Evolutionary conservation across 192 early-diverging fungal species (phyloP).

Genomic region (Podila minutissima): DNA sequence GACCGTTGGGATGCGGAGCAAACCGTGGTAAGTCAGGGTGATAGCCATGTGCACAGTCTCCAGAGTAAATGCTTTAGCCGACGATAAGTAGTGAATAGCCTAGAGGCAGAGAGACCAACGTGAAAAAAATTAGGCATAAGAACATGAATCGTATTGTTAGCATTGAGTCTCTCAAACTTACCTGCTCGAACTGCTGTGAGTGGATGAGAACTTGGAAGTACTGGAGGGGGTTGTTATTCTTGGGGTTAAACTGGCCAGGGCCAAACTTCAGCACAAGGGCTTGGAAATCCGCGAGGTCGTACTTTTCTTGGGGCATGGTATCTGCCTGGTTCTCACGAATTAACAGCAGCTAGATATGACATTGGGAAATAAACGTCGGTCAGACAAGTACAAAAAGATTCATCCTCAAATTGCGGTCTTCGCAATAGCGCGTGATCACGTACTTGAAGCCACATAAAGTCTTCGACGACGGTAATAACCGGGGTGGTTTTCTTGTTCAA

Average conservation of each 20-base stretch:
- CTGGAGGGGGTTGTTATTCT: conserved; percentile 71
- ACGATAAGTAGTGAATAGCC: conserved; percentile 80
- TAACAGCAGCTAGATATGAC: conserved; percentile 63
- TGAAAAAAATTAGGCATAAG: neutral
- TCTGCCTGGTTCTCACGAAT: conserved; percentile 69
- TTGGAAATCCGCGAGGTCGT: conserved; percentile 77
- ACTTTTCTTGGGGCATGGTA: conserved; percentile 63
- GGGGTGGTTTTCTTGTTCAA: conserved; percentile 70
- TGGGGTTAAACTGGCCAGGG: conserved; percentile 74
- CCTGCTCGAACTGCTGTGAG: conserved; percentile 90
- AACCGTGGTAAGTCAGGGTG: conserved; percentile 79
- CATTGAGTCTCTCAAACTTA: conserved; percentile 2
- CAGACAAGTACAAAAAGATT: conserved; percentile 1
- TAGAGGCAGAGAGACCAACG: conserved; percentile 3
- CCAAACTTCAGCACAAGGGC: conserved; percentile 73
- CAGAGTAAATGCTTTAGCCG: conserved; percentile 65
- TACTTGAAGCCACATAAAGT: conserved; percentile 93
- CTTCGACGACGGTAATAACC: conserved; percentile 85
- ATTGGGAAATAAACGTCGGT: neutral
- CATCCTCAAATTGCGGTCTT: too few relatives aligned
- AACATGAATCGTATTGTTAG: neutral
- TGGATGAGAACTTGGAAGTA: conserved; percentile 88
- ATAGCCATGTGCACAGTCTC: conserved; percentile 96
- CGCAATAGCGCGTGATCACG: neutral
- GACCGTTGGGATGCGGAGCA: conserved; percentile 74